phyloP scores from a whole-genome alignment of 371 early-diverging fungal genomes.

The Mucor piriformis region DNA sequence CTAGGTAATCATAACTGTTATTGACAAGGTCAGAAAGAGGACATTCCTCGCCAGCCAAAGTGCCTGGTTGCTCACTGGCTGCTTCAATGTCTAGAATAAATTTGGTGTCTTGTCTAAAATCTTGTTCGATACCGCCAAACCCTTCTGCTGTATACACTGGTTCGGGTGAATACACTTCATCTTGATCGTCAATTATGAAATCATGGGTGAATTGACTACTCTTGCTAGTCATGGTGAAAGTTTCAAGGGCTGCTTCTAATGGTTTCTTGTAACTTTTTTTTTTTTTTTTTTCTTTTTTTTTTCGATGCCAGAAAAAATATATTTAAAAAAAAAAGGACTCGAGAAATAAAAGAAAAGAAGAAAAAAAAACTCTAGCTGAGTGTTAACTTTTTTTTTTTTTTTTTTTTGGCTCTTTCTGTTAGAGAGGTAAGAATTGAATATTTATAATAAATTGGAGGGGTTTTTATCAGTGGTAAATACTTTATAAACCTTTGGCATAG shows the following conservation, averaged over 20 bases:
- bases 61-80: conserved; percentile 28
- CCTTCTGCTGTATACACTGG: conserved; percentile 12
- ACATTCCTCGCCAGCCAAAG: conserved; percentile 32
- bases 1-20: conserved; percentile 28
- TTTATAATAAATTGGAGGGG: too few relatives aligned
- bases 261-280: not conserved
- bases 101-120: conserved; percentile 30
- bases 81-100: conserved; percentile 28
- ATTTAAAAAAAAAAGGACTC: not conserved
- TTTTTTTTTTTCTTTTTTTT: conserved; percentile 1
- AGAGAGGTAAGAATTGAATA: too few relatives aligned
- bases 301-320: not conserved
- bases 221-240: conserved; percentile 6
- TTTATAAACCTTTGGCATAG: too few relatives aligned
- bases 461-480: too few relatives aligned
- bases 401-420: too few relatives aligned
- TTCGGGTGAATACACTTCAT: conserved; percentile 20
- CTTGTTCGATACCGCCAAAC: conserved; percentile 22
- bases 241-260: not conserved
- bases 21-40: conserved; percentile 23
- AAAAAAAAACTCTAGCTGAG: not conserved
- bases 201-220: conserved; percentile 14
- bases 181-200: conserved; percentile 24
- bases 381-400: too few relatives aligned
- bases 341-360: not conserved